These are phyloP conservation scores for Candida silvatica DNA, from an alignment of 805 yeast species.

Conservation along the genomic window DNA sequence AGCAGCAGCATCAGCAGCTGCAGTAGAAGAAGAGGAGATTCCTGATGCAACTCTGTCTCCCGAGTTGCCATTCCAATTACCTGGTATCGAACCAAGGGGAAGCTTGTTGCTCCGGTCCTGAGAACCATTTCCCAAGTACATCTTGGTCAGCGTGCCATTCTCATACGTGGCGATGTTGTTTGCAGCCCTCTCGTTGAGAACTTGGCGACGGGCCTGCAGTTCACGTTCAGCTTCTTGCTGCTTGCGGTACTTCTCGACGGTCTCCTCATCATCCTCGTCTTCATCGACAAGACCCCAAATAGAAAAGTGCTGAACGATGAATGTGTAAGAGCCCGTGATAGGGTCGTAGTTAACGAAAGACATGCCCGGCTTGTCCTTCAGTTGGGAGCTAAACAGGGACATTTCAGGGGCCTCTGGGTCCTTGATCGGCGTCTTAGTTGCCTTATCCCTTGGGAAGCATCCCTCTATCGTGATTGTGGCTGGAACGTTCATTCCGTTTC, in stretches of 20 bases:
- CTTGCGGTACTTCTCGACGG: slow-evolving; percentile 22
- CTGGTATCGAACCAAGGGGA: background rate
- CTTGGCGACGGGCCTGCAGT: background rate
- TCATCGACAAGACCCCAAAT: slow-evolving; percentile 85
- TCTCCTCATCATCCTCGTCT: slow-evolving; percentile 44
- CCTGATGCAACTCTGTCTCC: too few relatives aligned
- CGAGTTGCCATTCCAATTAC: too few relatives aligned
- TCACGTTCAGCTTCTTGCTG: slow-evolving; percentile 17
- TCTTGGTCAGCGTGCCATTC: background rate
- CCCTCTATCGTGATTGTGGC: slow-evolving; percentile 64
- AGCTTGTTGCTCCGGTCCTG: too few relatives aligned
- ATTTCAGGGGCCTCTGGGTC: slow-evolving; percentile 21
- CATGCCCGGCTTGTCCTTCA: slow-evolving; percentile 57
- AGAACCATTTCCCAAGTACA: too few relatives aligned
- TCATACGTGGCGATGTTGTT: background rate
- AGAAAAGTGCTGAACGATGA: slow-evolving; percentile 85
- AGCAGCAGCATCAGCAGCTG: too few relatives aligned
- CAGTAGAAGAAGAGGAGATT: too few relatives aligned
- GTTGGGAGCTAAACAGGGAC: slow-evolving; percentile 37
- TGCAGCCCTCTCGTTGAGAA: background rate
- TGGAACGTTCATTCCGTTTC: slow-evolving; percentile 68
- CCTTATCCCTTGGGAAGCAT: slow-evolving; percentile 38
- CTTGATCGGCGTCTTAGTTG: slow-evolving; percentile 23
- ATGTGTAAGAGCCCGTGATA: slow-evolving; percentile 65
- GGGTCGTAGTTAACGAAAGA: slow-evolving; percentile 77